Evolutionary conservation across 331 rosid genomes (phyloP).

Genomic region (Telfairia occidentalis): DNA sequence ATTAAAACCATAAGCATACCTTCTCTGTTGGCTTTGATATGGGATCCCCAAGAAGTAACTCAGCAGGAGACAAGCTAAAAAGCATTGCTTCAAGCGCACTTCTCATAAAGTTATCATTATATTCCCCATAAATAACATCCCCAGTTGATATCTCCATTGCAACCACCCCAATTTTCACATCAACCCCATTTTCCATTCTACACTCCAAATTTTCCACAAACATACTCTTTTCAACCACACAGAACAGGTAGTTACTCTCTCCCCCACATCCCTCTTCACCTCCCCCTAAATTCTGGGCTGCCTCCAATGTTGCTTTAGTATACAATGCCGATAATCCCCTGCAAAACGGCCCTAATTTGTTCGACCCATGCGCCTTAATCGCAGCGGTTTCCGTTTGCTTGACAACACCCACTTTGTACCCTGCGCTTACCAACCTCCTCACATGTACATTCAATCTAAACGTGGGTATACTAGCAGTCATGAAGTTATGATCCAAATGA

Average conservation of each 20-base stretch:
- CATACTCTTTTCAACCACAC: slow-evolving; percentile 64
- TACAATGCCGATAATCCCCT: slow-evolving; percentile 77
- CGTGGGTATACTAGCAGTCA: slow-evolving; percentile 81
- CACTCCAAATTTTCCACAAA: slow-evolving; percentile 26
- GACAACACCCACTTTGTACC: slow-evolving; percentile 83
- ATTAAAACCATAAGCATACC: slow-evolving; percentile 30
- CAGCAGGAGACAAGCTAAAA: slow-evolving; percentile 67
- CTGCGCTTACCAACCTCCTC: slow-evolving; percentile 81
- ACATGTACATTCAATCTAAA: slow-evolving; percentile 73
- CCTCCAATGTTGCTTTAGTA: slow-evolving; percentile 84
- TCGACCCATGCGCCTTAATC: slow-evolving; percentile 73
- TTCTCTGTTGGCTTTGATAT: slow-evolving; percentile 75
- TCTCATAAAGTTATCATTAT: slow-evolving; percentile 56
- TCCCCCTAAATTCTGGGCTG: slow-evolving; percentile 61
- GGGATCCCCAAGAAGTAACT: slow-evolving; percentile 80
- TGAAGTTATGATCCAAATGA: slow-evolving; percentile 63
- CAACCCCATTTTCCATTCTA: slow-evolving; percentile 39
- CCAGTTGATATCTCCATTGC: slow-evolving; percentile 84
- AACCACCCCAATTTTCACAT: slow-evolving; percentile 57
- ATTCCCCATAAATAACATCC: slow-evolving; percentile 65
- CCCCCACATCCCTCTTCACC: slow-evolving; percentile 59
- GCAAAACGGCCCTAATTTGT: slow-evolving; percentile 55
- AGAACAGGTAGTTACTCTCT: slow-evolving; percentile 58
- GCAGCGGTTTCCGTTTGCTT: slow-evolving; percentile 96
- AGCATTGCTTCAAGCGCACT: slow-evolving; percentile 64